These are phyloP conservation scores for Saprolegnia parasitica DNA, from an alignment of 352 stramenopile genomes.

Conservation along the genomic window DNA sequence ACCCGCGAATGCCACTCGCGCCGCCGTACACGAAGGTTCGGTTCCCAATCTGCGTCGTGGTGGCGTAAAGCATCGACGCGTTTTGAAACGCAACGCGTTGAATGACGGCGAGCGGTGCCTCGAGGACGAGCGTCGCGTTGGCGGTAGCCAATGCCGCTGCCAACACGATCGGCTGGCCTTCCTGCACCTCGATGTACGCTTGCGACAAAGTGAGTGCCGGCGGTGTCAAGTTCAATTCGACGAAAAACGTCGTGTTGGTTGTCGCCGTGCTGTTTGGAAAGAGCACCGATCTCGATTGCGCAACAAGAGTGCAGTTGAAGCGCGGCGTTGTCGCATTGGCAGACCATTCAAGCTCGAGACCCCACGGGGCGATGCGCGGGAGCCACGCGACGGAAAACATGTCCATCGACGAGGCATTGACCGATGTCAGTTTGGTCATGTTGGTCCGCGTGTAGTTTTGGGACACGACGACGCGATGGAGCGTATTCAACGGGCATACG, in stretches of 20 bases:
- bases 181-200: background rate
- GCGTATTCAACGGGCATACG: background rate
- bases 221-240: background rate
- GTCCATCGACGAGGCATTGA: background rate
- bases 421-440: background rate
- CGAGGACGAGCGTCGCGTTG: background rate
- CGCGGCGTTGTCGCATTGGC: background rate
- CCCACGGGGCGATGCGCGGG: too few relatives aligned
- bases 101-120: background rate
- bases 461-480: background rate
- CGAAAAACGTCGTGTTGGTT: background rate
- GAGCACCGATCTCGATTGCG: too few relatives aligned
- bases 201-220: background rate
- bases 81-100: background rate
- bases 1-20: background rate
- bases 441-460: background rate
- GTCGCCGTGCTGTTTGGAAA: background rate
- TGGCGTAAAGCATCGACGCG: background rate
- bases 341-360: background rate
- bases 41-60: background rate
- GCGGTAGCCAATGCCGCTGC: background rate
- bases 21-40: background rate
- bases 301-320: background rate
- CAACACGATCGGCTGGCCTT: background rate
- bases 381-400: background rate